Evolutionary conservation across 2,329 filamentous ascomycete species (phyloP), one percentile per base, ranked within the genome.

Genomic region (Cladophialophora immunda): DNA sequence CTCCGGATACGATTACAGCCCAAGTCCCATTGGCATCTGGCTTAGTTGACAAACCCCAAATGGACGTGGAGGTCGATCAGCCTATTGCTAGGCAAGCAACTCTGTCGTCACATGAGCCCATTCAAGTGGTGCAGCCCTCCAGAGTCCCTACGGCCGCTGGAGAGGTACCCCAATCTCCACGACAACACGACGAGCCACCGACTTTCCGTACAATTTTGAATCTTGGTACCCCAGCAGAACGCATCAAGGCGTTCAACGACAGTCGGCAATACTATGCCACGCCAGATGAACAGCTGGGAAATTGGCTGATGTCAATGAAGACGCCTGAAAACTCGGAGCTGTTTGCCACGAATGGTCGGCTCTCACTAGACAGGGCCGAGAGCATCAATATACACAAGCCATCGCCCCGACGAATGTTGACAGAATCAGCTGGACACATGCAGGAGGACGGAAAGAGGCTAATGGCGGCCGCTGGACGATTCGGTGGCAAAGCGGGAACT

Each of bases 361-460:
- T 70, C 25, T 68, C 68, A n/a, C 60, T 66, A 53, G 66, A 68
- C 25, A 50, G 52, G 3, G 27, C 45, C 13, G 68, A 70, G 17
- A 36, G 36, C 32, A 25, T 13, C 8, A 58, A 7, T n/a, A 6
- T 59, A 25, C 54, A 69, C 66, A 69, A 63, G 32, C 58, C 67
- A 25, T 67, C 62, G 9, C 55, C 69, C 15, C 47, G 63, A 60
- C 50, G 67, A 30, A 67, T 68, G 32, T 62, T 70, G 60, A 65
- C 62, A 47, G 64, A 73, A n/a, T 65, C 68, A 55, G 67, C 65
- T 17, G 65, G 67, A 70, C 88, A 91, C 75, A 87, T 94, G 77
- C 91, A 92, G 73, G 86, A 89, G 45, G 94, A 94, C 82, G 90
- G 94, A 77, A 97, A 97, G 81, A 93, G 96, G 74, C 82, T 97